phyloP scores from a whole-genome alignment of 2,329 filamentous ascomycete species.

The Calonectria pseudoreteaudii region DNA sequence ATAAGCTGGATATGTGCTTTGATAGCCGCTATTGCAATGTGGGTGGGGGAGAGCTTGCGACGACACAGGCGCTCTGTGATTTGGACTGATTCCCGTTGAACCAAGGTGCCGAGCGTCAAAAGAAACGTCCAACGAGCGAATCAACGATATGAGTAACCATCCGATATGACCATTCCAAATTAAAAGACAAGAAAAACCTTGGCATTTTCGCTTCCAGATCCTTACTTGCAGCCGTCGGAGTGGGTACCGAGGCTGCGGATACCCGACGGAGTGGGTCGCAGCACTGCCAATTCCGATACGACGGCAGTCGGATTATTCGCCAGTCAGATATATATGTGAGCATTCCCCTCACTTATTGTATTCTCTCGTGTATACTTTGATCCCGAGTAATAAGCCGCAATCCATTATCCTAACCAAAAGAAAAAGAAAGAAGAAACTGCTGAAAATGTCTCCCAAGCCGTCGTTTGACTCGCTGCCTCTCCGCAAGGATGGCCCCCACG shows the following conservation, averaged over 20 bases:
- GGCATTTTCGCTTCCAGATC: not conserved
- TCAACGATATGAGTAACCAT: not conserved
- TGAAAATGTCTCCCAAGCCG: slow-evolving; percentile 27
- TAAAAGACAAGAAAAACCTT: not conserved
- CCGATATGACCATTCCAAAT: not conserved
- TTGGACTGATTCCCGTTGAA: not conserved
- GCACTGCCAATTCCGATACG: not conserved
- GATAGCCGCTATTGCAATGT: not conserved
- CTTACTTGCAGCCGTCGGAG: not conserved
- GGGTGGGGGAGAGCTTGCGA: not conserved
- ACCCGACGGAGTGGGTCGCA: not conserved
- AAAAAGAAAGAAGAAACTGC: not conserved
- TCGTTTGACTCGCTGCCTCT: slow-evolving; percentile 62
- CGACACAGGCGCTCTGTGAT: not conserved
- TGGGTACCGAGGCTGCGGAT: not conserved
- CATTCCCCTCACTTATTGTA: slow-evolving; percentile 1
- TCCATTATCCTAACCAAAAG: not conserved
- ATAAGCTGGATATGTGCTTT: not conserved
- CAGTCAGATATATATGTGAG: not conserved
- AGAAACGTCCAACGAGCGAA: not conserved
- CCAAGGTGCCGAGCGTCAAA: not conserved
- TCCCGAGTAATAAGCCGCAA: not conserved
- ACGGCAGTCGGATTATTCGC: not conserved
- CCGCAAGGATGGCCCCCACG: slow-evolving; percentile 59
- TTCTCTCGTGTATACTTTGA: not conserved